These are phyloP conservation scores for Aspergillus wentii DNA, from an alignment of 495 filamentous ascomycete species.

Conservation along the genomic window DNA sequence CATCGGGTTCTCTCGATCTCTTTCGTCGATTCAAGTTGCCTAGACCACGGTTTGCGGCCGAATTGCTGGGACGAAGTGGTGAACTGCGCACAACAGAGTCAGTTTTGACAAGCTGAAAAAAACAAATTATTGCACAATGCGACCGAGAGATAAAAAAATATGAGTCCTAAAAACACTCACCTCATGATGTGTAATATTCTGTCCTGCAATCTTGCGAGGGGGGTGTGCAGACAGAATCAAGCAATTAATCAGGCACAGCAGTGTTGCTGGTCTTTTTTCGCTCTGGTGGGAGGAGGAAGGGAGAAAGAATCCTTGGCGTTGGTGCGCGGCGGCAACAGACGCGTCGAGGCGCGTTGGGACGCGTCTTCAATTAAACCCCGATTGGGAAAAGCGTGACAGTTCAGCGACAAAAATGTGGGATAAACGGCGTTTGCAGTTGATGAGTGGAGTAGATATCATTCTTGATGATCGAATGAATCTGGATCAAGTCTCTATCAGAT, in stretches of 20 bases:
- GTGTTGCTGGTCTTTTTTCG: conserved; percentile 13
- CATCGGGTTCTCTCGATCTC: conserved; percentile 73
- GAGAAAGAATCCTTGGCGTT: conserved; percentile 16
- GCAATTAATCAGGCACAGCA: conserved; percentile 1
- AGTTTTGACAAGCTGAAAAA: conserved; percentile 9
- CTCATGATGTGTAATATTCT: conserved; percentile 19
- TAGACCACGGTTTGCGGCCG: conserved; percentile 79
- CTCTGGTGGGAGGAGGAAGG: conserved; percentile 16
- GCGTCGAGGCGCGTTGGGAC: conserved; percentile 22
- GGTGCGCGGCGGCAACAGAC: conserved; percentile 13
- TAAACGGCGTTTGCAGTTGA: too few relatives aligned
- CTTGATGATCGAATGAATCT: too few relatives aligned
- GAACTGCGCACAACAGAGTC: conserved; percentile 46
- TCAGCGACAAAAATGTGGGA: too few relatives aligned
- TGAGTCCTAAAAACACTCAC: conserved; percentile 19
- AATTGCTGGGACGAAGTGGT: conserved; percentile 76
- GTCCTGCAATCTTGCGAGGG: neutral
- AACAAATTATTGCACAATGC: conserved; percentile 2
- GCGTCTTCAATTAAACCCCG: conserved; percentile 34
- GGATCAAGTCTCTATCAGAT: too few relatives aligned
- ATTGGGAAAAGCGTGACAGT: conserved; percentile 16
- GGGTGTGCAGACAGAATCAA: conserved; percentile 5
- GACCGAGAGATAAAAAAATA: neutral
- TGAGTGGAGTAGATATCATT: too few relatives aligned
- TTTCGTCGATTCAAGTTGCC: conserved; percentile 63